A percentile compares a stretch with the other conserved stretches of the same genome.
These are phyloP conservation scores for Adiantum capillusveneris DNA, from an alignment of 75 land plant genomes.

Conservation along the genomic window DNA sequence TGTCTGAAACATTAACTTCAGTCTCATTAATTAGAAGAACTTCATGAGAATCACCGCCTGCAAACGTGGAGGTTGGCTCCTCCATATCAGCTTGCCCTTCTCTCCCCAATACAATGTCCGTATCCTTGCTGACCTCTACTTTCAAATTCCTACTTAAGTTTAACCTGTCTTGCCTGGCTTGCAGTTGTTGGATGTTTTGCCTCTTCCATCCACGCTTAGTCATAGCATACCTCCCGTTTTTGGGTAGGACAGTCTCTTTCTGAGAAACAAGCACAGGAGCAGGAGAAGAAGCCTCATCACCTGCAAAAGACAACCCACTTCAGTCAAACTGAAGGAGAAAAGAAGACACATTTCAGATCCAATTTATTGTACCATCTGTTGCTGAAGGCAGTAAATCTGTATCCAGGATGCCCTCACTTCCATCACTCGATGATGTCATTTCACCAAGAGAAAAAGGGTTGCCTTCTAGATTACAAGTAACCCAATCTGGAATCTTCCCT, in stretches of 20 bases:
- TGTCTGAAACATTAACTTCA: not conserved
- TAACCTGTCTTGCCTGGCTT: constrained; percentile 71
- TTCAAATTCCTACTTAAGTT: constrained; percentile 59
- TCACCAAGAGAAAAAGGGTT: constrained; percentile 23
- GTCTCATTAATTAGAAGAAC: not conserved
- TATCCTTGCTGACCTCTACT: constrained; percentile 23
- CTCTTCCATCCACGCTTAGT: constrained; percentile 47
- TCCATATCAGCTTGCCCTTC: not conserved
- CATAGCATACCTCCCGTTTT: constrained; percentile 4
- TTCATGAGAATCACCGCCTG: too few species aligned
- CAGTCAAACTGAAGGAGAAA: not conserved
- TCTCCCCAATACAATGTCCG: not conserved
- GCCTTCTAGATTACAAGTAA: constrained; percentile 77
- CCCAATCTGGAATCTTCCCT: constrained; percentile 70
- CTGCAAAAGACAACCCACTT: constrained; percentile 2
- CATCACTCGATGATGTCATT: constrained; percentile 28
- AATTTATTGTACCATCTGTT: constrained; percentile 3
- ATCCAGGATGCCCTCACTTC: constrained; percentile 3
- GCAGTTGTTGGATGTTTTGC: constrained; percentile 42
- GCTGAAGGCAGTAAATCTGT: not conserved
- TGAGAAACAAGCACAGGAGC: not conserved
- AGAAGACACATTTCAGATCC: too few species aligned
- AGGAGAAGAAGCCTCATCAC: not conserved
- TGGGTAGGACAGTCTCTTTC: not conserved
- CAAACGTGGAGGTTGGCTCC: not conserved